Base-by-base conservation (phyloP, 75 land plant genomes). In the Pinus tabuliformis region DNA sequence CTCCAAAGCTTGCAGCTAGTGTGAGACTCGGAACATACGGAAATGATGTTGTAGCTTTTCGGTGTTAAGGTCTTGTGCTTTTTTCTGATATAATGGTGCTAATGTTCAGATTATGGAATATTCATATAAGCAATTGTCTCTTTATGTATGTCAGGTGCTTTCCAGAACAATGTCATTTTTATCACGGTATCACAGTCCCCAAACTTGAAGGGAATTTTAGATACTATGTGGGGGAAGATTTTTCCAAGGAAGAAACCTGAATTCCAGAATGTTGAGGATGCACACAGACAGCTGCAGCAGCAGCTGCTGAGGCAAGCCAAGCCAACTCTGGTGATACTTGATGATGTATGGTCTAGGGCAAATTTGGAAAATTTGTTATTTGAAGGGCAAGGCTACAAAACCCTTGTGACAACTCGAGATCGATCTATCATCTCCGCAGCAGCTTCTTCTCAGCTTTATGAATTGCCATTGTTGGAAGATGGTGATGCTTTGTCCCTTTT, bases 151-250 rank as follows among this genome's bases (percentile, higher is more conserved):
- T 0, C 84, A 90, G 92, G 76, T 37, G 42, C 77, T 74, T 90
- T 88, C 37, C 58, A 72, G 5, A 66, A 85, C 28, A 77, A 80
- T 26, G 79, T 88, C 26, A 70, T 85, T 72, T 88, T 88, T 60
- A 63, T 82, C 22, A 88, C 92, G 0, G 90, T 90, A 13, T 90
- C 92, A 24, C 80, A 90, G 52, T 88, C 90, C 28, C 88, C 92
- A 9, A 78, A 85, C 61, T 11, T 56, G 58, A 72, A 56, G 22
- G 36, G 30, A 28, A 56, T 72, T 28, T 14, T 72, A 28, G 58
- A 72, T 20, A 77, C 42, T 74, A 80, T 90, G 60, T 90, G 78
- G 86, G 75, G 66, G 58, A 73, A 73, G 52, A 33, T 72, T 16
- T 49, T 49, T 49, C 33, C 24, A 22, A 24, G 74, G 17, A 16